Conservation (phyloP, 805 yeast species). For the Saturnispora besseyi region DNA sequence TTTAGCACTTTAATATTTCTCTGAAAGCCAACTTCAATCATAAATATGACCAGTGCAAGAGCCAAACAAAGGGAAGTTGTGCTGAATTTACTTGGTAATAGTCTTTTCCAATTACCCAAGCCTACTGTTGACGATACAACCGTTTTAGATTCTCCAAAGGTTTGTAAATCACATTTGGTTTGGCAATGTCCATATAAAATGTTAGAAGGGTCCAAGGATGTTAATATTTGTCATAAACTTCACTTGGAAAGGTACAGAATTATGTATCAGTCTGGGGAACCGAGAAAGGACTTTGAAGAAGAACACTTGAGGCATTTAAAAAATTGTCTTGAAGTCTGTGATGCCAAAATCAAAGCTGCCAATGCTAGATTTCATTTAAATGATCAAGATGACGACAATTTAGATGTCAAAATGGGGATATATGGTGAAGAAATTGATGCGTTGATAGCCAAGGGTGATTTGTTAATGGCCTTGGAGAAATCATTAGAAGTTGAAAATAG, state of each 20-base stretch:
- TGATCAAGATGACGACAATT: background rate
- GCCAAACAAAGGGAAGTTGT: conserved; percentile 6
- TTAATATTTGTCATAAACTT: conserved; percentile 68
- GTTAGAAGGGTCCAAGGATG: conserved; percentile 69
- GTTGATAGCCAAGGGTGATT: background rate
- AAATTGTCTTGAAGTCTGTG: conserved; percentile 55
- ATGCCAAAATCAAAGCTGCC: conserved; percentile 55
- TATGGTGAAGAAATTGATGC: background rate
- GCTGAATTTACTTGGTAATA: conserved; percentile 5
- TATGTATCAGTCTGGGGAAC: conserved; percentile 48
- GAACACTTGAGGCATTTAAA: conserved; percentile 40
- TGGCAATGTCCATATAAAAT: conserved; percentile 82
- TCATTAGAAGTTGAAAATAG: background rate
- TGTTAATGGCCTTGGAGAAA: background rate
- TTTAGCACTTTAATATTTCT: background rate
- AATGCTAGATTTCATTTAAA: conserved; percentile 43
- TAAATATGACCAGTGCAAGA: conserved; percentile 1
- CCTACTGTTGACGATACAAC: conserved; percentile 15
- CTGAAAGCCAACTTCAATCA: background rate
- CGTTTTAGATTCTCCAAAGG: conserved; percentile 43
- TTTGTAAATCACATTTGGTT: conserved; percentile 75
- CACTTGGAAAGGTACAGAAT: conserved; percentile 69
- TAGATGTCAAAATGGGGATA: conserved; percentile 1
- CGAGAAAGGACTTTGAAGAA: conserved; percentile 34
- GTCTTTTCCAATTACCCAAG: conserved; percentile 1